Evolutionary conservation across 176 grass and related monocot species (phyloP), one percentile per base, ranked within the genome.

Genomic region (Lolium perenne): DNA sequence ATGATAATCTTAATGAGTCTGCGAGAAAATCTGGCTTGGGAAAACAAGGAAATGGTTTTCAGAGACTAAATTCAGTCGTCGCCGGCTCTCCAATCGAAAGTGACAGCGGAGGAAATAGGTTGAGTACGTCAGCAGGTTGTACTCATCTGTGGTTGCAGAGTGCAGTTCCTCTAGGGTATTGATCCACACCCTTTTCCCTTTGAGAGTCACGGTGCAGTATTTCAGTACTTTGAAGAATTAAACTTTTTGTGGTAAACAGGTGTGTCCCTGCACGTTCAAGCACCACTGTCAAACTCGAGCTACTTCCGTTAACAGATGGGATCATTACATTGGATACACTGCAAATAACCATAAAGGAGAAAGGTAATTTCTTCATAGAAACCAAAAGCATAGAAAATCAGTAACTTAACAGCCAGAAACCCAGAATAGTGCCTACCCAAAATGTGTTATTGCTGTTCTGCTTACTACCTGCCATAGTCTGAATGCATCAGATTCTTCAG

Each of bases 101-200:
- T 84, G 84, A 89, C 38, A 85, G 57, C 51, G 88, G 53, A 84
- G 94, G 88, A 76, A 92, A 91, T 35, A 82, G 51, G 80, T 82
- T 7, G 1, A 86, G 77, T 86, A 85, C 88, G 77, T 54, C 84
- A 68, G 86, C 88, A 48, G 89, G 92, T 40, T 96, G 92, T 89
- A 94, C 97, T 69, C 97, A 99, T 87, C 80, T 99, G 80, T 99
- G 97, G 97, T 80, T 99, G 83, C 97, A 97, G 74, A 94, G 94
- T 83, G 87, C 97, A 45, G 90, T 99, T 64, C 97, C 97, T 82
- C 83, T 99, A 80, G 97, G 97, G 97, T 99, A 97, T 65, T 32
- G 38, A 77, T 73, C 80, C 58, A 86, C 17, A 55, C 16, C 73
- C 56, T 79, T 76, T 70, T 22, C 54, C 63, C 1, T 38, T 80